A percentile compares a stretch with the other conserved stretches of the same genome.
phyloP scores from a whole-genome alignment of 345 rosid genomes.

The Tarenaya hassleriana region DNA sequence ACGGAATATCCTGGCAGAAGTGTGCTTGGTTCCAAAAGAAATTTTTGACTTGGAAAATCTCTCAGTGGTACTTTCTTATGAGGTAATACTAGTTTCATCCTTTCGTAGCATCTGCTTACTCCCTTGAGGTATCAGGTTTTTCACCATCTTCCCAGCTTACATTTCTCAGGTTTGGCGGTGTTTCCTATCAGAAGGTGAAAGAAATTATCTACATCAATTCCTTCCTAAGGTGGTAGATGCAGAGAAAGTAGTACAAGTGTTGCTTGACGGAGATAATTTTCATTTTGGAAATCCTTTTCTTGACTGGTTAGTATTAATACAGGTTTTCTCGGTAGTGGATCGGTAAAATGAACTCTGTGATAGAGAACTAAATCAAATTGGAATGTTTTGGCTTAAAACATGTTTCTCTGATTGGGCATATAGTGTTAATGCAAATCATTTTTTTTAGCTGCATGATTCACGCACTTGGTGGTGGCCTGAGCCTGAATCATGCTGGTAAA shows the following conservation, averaged over 20 bases:
- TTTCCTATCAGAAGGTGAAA: constrained; percentile 63
- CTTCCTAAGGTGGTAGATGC: constrained; percentile 58
- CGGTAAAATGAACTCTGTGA: constrained; percentile 8
- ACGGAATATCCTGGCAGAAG: constrained; percentile 52
- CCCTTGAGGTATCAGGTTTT: constrained; percentile 1
- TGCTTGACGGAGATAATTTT: constrained; percentile 71
- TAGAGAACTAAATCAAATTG: background rate
- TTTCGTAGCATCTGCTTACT: constrained; percentile 14
- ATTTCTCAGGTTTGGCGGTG: constrained; percentile 64
- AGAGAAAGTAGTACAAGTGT: constrained; percentile 49
- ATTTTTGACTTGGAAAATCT: constrained; percentile 65
- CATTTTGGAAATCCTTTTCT: constrained; percentile 77
- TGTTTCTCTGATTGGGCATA: background rate
- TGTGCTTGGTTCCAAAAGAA: constrained; percentile 54
- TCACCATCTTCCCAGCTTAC: constrained; percentile 7
- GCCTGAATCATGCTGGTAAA: constrained; percentile 14
- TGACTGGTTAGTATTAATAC: constrained; percentile 53
- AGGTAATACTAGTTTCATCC: constrained; percentile 41
- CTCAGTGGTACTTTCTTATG: constrained; percentile 56
- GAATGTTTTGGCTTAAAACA: constrained; percentile 6
- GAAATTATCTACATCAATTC: constrained; percentile 58
- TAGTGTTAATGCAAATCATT: background rate
- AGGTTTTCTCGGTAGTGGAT: constrained; percentile 2
- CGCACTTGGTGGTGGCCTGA: constrained; percentile 4
- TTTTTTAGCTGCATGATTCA: background rate